These are phyloP conservation scores for Eimeria sp. DNA, from an alignment of 169 alveolate genomes.

Conservation along the genomic window DNA sequence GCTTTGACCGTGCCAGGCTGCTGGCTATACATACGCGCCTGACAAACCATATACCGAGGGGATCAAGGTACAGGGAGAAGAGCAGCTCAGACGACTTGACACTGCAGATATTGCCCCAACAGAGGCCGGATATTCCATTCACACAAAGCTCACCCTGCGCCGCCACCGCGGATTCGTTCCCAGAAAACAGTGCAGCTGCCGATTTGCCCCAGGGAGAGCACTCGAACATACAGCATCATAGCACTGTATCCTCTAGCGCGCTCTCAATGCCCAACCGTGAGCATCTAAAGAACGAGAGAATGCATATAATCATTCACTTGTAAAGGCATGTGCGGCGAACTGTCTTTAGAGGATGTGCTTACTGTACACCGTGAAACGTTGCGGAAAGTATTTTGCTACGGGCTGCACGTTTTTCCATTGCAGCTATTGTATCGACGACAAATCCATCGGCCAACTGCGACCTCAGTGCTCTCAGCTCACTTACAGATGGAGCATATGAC, in stretches of 20 bases:
- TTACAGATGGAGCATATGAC: constrained; percentile 55
- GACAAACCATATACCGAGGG: constrained; percentile 79
- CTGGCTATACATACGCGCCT: constrained; percentile 81
- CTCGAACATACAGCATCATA: not conserved
- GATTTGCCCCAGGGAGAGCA: constrained; percentile 1
- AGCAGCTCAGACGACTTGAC: not conserved
- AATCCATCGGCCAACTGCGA: not conserved
- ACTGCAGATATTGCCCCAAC: not conserved
- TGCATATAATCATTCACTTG: not conserved
- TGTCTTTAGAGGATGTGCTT: not conserved
- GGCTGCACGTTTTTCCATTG: not conserved
- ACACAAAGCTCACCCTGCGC: not conserved
- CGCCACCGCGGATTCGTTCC: constrained; percentile 6
- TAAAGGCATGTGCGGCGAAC: not conserved
- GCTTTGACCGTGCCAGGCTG: constrained; percentile 75
- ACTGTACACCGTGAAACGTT: not conserved
- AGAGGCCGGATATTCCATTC: not conserved
- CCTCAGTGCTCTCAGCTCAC: not conserved
- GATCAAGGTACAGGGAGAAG: constrained; percentile 39
- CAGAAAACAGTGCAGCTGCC: not conserved
- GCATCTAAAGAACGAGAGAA: not conserved
- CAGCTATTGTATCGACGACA: not conserved
- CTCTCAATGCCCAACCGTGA: constrained; percentile 20
- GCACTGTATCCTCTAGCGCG: not conserved
- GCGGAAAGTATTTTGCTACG: not conserved